Base-by-base conservation (phyloP, 2,329 filamentous ascomycete species). In the Fusarium chaquense region DNA sequence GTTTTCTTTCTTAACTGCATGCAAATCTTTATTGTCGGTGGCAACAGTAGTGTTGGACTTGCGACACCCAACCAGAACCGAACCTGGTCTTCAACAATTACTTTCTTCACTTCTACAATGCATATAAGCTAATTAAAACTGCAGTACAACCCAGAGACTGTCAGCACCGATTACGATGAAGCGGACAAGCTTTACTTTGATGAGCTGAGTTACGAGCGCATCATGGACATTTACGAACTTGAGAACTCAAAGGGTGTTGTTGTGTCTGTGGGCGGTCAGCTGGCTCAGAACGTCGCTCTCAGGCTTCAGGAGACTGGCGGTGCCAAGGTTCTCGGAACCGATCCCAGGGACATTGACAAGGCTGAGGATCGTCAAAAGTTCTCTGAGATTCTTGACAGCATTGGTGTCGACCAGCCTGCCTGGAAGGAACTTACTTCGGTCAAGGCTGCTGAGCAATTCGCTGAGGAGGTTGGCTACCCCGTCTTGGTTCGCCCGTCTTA, bases 321-420 rank as follows among this genome's bases (percentile, higher is more conserved):
- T 62, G 95, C 95, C 61, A 94, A 94, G 66, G 89, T 99, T 57
- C 89, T 99, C 10, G 96, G 96, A 74, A 99, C 96, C 1, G 89
- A 98, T 76, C 96, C 96, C 38, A 87, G 90, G 76, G 93, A 98
- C 77, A 99, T 99, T 72, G 96, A 99, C 87, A 97, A 94, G 84
- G 96, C 96, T 47, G 96, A 99, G 82, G 94, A 99, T 80, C 90
- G 96, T 78, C 94, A 98, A 81, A 98, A 99, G 82, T 99, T 99
- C 85, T 98, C 95, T 24, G 92, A 94, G 76, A 98, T 98, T 70
- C 87, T 99, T 46, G 96, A 99, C 81, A 97, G 93, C 80, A 98
- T 98, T 75, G 95, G 94, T 63, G 90, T 99, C 58, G 95, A 98
- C 79, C 96, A 99, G 83, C 96, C 96, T 36, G 94, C 93, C 12